Evolutionary conservation across 371 early-diverging fungal genomes (phyloP).

Genomic region (Mucor circinelloides): DNA sequence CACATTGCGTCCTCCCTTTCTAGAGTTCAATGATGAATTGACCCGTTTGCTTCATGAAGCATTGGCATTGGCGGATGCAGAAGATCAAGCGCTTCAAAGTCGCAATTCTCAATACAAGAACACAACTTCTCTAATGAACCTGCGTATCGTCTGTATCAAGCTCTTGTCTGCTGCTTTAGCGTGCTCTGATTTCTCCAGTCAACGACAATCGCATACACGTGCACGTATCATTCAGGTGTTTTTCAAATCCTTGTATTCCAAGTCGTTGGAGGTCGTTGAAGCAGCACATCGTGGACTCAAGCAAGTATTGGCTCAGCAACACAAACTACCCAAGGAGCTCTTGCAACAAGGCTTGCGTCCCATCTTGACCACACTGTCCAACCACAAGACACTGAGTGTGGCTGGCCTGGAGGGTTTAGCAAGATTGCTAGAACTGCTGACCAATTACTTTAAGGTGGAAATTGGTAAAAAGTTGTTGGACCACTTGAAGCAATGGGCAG

Average conservation of each 20-base stretch:
- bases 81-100: constrained; percentile 92
- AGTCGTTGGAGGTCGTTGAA: constrained; percentile 91
- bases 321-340: constrained; percentile 93
- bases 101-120: constrained; percentile 85
- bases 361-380: constrained; percentile 91
- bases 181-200: constrained; percentile 76
- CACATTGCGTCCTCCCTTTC: constrained; percentile 85
- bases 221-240: constrained; percentile 95
- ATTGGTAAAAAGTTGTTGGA: constrained; percentile 98
- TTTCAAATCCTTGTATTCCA: constrained; percentile 95
- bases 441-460: constrained; percentile 98
- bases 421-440: constrained; percentile 88
- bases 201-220: constrained; percentile 75
- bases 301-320: constrained; percentile 84
- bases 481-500: constrained; percentile 93
- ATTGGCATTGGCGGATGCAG: constrained; percentile 94
- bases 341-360: constrained; percentile 97
- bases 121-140: constrained; percentile 77
- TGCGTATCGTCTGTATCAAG: constrained; percentile 95
- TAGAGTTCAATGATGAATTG: constrained; percentile 92
- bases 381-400: constrained; percentile 91
- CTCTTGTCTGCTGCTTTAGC: constrained; percentile 93
- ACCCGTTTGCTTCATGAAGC: constrained; percentile 91
- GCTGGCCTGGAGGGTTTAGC: constrained; percentile 93
- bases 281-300: constrained; percentile 93